Evolutionary conservation across 2,329 filamentous ascomycete genomes (phyloP).

Genomic region (Acarospora socialis): DNA sequence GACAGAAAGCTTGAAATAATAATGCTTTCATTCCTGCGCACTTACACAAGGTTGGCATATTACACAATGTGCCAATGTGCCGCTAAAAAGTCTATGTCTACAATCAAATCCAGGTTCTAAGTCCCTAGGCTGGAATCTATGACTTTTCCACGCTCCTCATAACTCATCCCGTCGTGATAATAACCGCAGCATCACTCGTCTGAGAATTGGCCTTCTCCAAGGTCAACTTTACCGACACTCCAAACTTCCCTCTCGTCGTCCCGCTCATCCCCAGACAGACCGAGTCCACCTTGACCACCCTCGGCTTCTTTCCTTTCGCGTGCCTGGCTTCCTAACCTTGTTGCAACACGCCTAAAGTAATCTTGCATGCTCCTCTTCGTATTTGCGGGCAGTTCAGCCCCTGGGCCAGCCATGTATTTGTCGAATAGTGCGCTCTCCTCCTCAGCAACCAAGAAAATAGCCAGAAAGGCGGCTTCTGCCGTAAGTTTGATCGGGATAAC

Average conservation of each 20-base stretch:
- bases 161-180: too few species aligned
- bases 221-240: conserved; percentile 83
- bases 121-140: too few species aligned
- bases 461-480: conserved; percentile 85
- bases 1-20: too few species aligned
- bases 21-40: too few species aligned
- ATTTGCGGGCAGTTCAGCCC: conserved; percentile 50
- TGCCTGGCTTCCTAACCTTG: conserved; percentile 72
- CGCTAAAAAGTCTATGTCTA: too few species aligned
- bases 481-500: conserved; percentile 93
- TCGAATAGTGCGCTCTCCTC: conserved; percentile 79
- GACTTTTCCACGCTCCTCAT: too few species aligned
- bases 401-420: conserved; percentile 64
- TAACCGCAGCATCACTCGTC: too few species aligned
- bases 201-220: conserved; percentile 45
- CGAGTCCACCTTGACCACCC: conserved; percentile 72
- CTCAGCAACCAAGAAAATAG: conserved; percentile 79
- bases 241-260: conserved; percentile 94
- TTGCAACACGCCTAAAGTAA: conserved; percentile 88
- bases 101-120: too few species aligned
- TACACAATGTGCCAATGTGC: too few species aligned
- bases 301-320: conserved; percentile 83
- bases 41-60: too few species aligned
- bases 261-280: conserved; percentile 74
- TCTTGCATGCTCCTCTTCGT: conserved; percentile 85